Evolutionary conservation across 2,329 filamentous ascomycete genomes (phyloP).

Genomic region (Alternaria solani): DNA sequence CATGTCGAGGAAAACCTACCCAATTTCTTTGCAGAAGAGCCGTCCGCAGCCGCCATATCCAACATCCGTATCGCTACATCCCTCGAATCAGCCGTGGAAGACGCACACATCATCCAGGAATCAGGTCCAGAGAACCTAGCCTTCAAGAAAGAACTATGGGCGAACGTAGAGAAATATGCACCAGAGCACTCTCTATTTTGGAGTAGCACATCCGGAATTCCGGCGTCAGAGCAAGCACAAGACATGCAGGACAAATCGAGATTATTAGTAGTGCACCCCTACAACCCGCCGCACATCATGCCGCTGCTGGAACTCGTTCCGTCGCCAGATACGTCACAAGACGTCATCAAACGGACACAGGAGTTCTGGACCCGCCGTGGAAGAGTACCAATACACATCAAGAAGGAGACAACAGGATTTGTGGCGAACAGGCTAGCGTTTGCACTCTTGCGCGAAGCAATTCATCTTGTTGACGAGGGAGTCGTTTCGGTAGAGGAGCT

Average conservation of each 20-base stretch:
- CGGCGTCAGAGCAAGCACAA: constrained; percentile 59
- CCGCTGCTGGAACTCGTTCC: constrained; percentile 67
- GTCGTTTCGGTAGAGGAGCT: constrained; percentile 63
- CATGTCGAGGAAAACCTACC: constrained; percentile 57
- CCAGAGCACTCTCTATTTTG: constrained; percentile 60
- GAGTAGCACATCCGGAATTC: constrained; percentile 67
- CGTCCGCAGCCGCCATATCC: constrained; percentile 25
- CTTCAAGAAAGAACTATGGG: constrained; percentile 64
- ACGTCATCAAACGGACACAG: constrained; percentile 53
- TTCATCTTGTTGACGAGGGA: constrained; percentile 61
- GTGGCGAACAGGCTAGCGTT: constrained; percentile 67
- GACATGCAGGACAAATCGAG: constrained; percentile 55
- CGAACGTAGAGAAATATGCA: constrained; percentile 58
- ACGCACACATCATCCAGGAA: constrained; percentile 65
- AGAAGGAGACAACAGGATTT: constrained; percentile 63
- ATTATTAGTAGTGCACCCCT: constrained; percentile 67
- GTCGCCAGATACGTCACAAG: constrained; percentile 52
- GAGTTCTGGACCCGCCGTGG: constrained; percentile 56
- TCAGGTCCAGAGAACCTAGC: constrained; percentile 63
- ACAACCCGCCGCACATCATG: constrained; percentile 70
- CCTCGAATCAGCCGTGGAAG: constrained; percentile 54
- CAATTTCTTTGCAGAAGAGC: constrained; percentile 48
- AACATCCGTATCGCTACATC: constrained; percentile 47
- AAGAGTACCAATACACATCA: constrained; percentile 59
- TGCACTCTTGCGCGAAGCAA: constrained; percentile 64